phyloP scores from a whole-genome alignment of 768 basidiomycete species.

The Termitomyces eurrhizus region DNA sequence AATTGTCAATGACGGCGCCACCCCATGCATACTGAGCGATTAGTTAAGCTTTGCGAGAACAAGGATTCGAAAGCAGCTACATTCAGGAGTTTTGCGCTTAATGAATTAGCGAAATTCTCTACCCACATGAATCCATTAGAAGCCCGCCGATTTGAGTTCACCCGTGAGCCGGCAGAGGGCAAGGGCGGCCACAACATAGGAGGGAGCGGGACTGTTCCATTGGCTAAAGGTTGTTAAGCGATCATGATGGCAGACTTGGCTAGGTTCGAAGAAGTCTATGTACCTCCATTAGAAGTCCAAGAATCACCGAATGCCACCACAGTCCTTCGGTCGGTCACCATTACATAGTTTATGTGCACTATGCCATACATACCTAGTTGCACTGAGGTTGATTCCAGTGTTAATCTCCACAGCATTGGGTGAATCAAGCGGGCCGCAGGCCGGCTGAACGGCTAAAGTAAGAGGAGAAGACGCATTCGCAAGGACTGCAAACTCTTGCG shows the following conservation, averaged over 20 bases:
- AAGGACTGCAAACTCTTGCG: background rate
- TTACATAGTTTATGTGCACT: background rate
- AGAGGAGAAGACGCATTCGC: conserved; percentile 1
- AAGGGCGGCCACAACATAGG: conserved; percentile 27
- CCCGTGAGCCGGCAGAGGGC: conserved; percentile 27
- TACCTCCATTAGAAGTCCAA: conserved; percentile 6
- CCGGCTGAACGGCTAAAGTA: background rate
- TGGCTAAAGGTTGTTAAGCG: conserved; percentile 15
- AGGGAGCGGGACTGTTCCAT: conserved; percentile 28
- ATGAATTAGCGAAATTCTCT: conserved; percentile 24
- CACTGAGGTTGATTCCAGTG: background rate
- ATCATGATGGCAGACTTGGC: background rate
- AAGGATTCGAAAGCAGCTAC: background rate
- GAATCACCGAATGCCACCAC: conserved; percentile 5
- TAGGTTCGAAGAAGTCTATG: background rate
- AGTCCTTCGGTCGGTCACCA: background rate
- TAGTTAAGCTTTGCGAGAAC: background rate
- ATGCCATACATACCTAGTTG: background rate
- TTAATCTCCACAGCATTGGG: background rate
- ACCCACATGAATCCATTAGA: conserved; percentile 30
- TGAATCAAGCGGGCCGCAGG: background rate
- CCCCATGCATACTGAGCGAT: conserved; percentile 28
- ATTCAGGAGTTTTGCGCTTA: conserved; percentile 28
- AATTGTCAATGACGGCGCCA: conserved; percentile 29
- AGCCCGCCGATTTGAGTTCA: conserved; percentile 25